Percentiles rank a stretch among this genome's conserved stretches.
These are phyloP conservation scores for Scutellaria baicalensis DNA, from an alignment of 257 asterid genomes.

Conservation along the genomic window DNA sequence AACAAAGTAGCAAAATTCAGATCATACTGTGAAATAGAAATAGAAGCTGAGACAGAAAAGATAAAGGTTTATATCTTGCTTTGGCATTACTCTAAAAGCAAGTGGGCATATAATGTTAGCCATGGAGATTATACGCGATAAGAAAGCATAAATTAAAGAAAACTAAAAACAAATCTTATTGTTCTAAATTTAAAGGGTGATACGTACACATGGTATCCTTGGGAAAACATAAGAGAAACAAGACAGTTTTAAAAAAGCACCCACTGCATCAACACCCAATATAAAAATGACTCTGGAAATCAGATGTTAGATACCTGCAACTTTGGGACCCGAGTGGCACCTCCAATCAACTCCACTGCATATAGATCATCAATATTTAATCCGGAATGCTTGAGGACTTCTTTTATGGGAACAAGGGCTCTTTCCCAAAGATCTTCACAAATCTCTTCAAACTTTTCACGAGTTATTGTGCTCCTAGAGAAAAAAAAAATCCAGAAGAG, in stretches of 20 bases:
- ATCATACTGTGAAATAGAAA: constrained; percentile 2
- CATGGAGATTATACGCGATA: neutral
- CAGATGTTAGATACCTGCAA: constrained; percentile 62
- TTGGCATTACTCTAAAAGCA: neutral
- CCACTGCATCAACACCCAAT: neutral
- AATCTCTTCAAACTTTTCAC: constrained; percentile 95
- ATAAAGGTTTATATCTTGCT: neutral
- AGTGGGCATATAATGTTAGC: neutral
- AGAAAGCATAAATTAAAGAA: neutral
- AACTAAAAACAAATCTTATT: neutral
- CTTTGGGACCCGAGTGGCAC: constrained; percentile 98
- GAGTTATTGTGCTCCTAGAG: constrained; percentile 85
- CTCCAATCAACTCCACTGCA: constrained; percentile 98
- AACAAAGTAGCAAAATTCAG: neutral
- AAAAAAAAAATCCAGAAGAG: constrained; percentile 3
- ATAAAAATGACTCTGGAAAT: neutral
- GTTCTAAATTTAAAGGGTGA: neutral
- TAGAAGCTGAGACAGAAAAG: neutral
- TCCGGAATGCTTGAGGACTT: constrained; percentile 71
- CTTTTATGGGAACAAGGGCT: constrained; percentile 78
- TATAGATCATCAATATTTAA: constrained; percentile 65
- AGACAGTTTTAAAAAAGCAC: neutral
- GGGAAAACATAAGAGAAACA: neutral
- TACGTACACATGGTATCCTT: neutral
- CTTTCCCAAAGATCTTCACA: constrained; percentile 88